phyloP scores from a whole-genome alignment of 2,329 filamentous ascomycete genomes.

The Grosmannia huntii region DNA sequence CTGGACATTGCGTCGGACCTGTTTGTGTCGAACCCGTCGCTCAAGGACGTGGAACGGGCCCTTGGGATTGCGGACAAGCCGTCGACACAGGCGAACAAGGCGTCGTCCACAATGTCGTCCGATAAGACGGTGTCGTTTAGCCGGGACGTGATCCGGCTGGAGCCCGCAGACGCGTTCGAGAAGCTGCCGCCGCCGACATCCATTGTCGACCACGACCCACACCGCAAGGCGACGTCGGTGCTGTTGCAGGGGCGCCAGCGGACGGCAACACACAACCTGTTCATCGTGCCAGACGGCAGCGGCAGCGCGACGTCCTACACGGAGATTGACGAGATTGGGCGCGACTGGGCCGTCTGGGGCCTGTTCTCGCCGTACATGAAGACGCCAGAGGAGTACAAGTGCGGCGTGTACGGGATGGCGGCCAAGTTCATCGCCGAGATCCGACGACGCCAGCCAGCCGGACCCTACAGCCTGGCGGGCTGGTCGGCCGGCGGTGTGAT shows the following conservation, averaged over 20 bases:
- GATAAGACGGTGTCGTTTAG: constrained; percentile 10
- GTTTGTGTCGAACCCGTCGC: constrained; percentile 46
- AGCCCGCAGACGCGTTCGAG: constrained; percentile 25
- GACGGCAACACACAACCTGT: constrained; percentile 34
- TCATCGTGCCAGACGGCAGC: constrained; percentile 42
- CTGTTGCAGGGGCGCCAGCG: constrained; percentile 37
- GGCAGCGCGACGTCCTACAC: constrained; percentile 57
- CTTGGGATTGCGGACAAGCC: constrained; percentile 35
- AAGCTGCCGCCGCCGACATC: constrained; percentile 26
- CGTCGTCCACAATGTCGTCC: background rate
- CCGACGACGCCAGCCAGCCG: constrained; percentile 54
- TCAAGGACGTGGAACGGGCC: constrained; percentile 52
- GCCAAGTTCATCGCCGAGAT: constrained; percentile 56
- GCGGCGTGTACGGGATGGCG: constrained; percentile 52
- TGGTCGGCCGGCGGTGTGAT: constrained; percentile 70
- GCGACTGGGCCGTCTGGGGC: constrained; percentile 34
- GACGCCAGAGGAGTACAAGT: constrained; percentile 50
- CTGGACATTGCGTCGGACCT: constrained; percentile 45
- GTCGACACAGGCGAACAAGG: constrained; percentile 15
- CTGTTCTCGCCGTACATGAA: constrained; percentile 63
- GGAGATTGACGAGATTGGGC: constrained; percentile 39
- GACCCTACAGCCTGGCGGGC: constrained; percentile 55
- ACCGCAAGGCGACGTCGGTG: constrained; percentile 35
- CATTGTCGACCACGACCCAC: constrained; percentile 30
- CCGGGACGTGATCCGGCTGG: constrained; percentile 16